Base-by-base conservation (phyloP, 2,329 filamentous ascomycete species). In the Penicillium sp. region DNA sequence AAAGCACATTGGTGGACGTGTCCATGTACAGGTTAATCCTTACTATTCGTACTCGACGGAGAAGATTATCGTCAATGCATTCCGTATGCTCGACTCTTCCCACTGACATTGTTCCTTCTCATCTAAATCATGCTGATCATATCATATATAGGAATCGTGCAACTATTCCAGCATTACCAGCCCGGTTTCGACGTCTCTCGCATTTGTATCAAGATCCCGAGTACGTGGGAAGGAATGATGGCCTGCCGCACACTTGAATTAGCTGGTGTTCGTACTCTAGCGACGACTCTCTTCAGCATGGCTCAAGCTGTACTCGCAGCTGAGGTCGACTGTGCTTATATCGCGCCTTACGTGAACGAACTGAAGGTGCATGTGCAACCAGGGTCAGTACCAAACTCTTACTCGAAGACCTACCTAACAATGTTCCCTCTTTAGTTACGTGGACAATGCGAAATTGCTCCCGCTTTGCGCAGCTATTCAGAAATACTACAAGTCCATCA, bases 331-430 rank as follows among this genome's bases (percentile, higher is more conserved):
- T 87, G 84, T 61, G 79, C 79, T 0, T 88, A 87, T 62, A 82
- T 88, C 42, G 83, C 85, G 0, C 85, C 86, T 0, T 79, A 87
- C 59, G 82, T 88, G 31, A 87, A 88, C 64, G 84, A 87, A 61
- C 72, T 88, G 39, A 82, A 81, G 60, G 85, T 86, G 5, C 84
- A 87, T 62, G 83, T 86, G 55, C 81, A 84, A 42, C 50, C 62
- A 8, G 67, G 64, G 71, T 72, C 37, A 47, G 63, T 53, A 9
- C 14, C 6, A 18, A 18, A 5, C n/a, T n/a, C 14, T 10, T 34
- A 1, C 22, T 10, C 13, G 0, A 50, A 24, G 5, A 2, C 8
- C 5, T 10, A 3, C 2, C 20, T 43, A 13, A 43, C n/a, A 32
- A 22, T 26, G 7, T 18, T 16, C 10, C 1, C 4, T 24, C 38